Percentiles rank a stretch among this genome's conserved stretches.
Evolutionary conservation across 2,329 filamentous ascomycete species (phyloP).

Genomic region (Aspergillus fumigatiaffinis): DNA sequence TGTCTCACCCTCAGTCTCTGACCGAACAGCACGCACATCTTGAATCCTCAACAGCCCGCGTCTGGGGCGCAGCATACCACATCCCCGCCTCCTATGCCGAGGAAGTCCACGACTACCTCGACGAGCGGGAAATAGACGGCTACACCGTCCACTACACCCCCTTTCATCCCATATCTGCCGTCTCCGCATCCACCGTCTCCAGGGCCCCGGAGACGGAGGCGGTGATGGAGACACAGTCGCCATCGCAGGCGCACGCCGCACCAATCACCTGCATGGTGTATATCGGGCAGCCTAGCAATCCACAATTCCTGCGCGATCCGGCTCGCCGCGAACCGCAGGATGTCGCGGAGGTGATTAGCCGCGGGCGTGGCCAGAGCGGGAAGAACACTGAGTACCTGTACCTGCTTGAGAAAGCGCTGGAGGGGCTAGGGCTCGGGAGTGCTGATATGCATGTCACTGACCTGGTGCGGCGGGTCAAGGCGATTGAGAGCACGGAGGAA

Average conservation of each 20-base stretch:
- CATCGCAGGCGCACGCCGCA: background rate
- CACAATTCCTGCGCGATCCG: constrained; percentile 67
- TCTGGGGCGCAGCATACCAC: constrained; percentile 93
- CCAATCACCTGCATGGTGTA: constrained; percentile 69
- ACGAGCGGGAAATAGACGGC: constrained; percentile 95
- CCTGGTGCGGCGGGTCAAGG: constrained; percentile 67
- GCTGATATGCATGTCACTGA: constrained; percentile 82
- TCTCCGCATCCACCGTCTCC: constrained; percentile 4
- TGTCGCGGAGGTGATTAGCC: constrained; percentile 76
- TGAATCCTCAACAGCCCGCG: constrained; percentile 45
- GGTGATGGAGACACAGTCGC: background rate
- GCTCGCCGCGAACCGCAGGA: constrained; percentile 66
- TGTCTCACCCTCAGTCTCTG: too few species aligned
- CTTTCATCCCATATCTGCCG: constrained; percentile 61
- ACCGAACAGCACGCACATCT: constrained; percentile 29
- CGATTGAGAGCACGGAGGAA: constrained; percentile 49
- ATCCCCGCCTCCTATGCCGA: constrained; percentile 68
- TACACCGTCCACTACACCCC: constrained; percentile 90
- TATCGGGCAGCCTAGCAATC: constrained; percentile 89
- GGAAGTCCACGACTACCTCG: constrained; percentile 83
- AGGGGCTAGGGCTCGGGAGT: constrained; percentile 69
- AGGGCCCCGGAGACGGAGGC: constrained; percentile 1
- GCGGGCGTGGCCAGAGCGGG: constrained; percentile 76
- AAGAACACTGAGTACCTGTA: constrained; percentile 87
- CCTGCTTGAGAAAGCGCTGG: constrained; percentile 70